Evolutionary conservation across 2,329 filamentous ascomycete genomes (phyloP).

Genomic region (Paraphoma chrysanthemicola): DNA sequence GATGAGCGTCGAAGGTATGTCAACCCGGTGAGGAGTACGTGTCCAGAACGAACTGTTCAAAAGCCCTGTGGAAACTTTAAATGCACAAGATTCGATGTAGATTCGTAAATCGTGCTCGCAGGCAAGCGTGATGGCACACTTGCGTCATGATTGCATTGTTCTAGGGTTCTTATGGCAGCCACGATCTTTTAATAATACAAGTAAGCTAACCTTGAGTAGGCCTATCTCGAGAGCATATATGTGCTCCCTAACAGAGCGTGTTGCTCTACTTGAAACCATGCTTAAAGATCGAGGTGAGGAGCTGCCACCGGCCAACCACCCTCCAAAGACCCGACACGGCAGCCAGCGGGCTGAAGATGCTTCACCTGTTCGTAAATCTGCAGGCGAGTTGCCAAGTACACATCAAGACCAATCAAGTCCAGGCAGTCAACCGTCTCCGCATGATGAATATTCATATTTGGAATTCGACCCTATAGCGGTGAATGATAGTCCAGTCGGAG

Average conservation of each 20-base stretch:
- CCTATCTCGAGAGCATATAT: constrained; percentile 67
- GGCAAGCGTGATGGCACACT: too few species aligned
- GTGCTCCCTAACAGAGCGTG: constrained; percentile 63
- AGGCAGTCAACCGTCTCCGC: constrained; percentile 37
- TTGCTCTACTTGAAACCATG: constrained; percentile 60
- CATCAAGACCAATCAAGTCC: constrained; percentile 39
- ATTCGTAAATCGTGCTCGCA: too few species aligned
- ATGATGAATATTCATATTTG: constrained; percentile 28
- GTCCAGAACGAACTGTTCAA: too few species aligned
- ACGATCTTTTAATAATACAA: too few species aligned
- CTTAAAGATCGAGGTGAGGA: constrained; percentile 58
- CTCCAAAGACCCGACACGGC: constrained; percentile 57
- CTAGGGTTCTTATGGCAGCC: too few species aligned
- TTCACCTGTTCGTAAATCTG: constrained; percentile 26
- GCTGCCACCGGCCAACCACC: constrained; percentile 60
- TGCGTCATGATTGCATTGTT: too few species aligned
- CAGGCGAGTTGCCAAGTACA: constrained; percentile 15
- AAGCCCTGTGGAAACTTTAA: too few species aligned
- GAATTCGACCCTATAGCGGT: constrained; percentile 34
- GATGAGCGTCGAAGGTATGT: constrained; percentile 62
- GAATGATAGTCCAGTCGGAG: constrained; percentile 33
- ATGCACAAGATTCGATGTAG: too few species aligned
- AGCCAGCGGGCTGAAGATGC: constrained; percentile 40
- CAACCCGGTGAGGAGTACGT: background rate
- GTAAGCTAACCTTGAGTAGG: constrained; percentile 38